A percentile compares a stretch with the other conserved stretches of the same genome.
Evolutionary conservation across 2,329 filamentous ascomycete species (phyloP).

Genomic region (Fusarium penzigii): DNA sequence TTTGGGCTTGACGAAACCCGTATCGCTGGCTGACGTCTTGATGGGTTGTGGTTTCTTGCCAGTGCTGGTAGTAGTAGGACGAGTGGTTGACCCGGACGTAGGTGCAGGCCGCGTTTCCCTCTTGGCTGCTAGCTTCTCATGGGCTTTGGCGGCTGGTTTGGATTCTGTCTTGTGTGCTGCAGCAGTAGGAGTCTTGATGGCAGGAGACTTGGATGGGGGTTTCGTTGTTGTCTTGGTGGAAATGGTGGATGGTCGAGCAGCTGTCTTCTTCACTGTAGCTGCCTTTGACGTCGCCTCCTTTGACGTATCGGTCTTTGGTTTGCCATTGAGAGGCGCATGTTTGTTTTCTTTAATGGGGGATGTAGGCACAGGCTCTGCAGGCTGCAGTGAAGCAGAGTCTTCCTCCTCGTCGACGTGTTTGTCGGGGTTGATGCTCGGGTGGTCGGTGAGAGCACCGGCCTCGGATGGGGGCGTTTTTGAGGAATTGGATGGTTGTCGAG

Average conservation of each 20-base stretch:
- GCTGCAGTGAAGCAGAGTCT: background rate
- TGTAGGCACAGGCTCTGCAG: conserved; percentile 23
- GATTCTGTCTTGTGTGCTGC: conserved; percentile 26
- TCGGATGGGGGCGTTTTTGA: conserved; percentile 14
- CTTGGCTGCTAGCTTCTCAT: conserved; percentile 29
- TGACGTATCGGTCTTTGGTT: conserved; percentile 24
- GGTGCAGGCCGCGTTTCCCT: conserved; percentile 35
- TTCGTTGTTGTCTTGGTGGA: conserved; percentile 27
- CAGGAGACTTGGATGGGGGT: conserved; percentile 21
- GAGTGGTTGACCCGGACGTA: conserved; percentile 28
- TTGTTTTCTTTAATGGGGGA: conserved; percentile 19
- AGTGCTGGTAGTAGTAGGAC: conserved; percentile 34
- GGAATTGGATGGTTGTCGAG: conserved; percentile 29
- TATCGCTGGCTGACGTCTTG: conserved; percentile 41
- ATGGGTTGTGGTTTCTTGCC: conserved; percentile 46
- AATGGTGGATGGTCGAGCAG: conserved; percentile 23
- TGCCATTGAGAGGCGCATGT: conserved; percentile 20
- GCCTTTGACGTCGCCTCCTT: conserved; percentile 22
- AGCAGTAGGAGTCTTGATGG: conserved; percentile 25
- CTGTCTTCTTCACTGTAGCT: conserved; percentile 27
- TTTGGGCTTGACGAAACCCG: conserved; percentile 58
- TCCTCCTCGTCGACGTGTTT: conserved; percentile 43
- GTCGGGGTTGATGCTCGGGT: conserved; percentile 41
- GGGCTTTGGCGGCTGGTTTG: conserved; percentile 33
- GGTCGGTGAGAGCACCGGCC: conserved; percentile 31